phyloP scores from a whole-genome alignment of 2,329 filamentous ascomycete species.

The Sordariomycetes sp. region DNA sequence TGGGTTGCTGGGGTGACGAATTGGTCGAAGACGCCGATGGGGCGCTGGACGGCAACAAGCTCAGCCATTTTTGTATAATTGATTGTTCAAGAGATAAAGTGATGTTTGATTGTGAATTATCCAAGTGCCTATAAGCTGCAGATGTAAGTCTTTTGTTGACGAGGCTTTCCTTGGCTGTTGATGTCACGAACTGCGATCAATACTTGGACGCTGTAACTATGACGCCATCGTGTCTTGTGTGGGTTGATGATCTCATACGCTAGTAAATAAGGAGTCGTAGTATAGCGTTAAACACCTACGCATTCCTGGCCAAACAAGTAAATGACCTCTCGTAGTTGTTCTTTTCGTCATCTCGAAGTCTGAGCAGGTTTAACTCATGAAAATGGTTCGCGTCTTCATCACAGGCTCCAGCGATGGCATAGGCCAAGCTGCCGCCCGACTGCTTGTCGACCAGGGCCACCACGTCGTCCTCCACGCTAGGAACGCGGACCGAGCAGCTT shows the following conservation, averaged over 20 bases:
- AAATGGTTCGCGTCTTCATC: constrained; percentile 14
- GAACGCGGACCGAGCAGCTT: constrained; percentile 10
- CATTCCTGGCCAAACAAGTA: too few species aligned
- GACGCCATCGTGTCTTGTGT: too few species aligned
- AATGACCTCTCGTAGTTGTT: too few species aligned
- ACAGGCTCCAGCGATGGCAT: constrained; percentile 15
- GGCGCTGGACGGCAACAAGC: constrained; percentile 18
- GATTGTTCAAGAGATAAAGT: background rate
- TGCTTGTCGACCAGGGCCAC: constrained; percentile 11
- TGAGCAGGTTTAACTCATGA: too few species aligned
- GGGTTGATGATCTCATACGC: too few species aligned
- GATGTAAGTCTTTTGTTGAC: too few species aligned
- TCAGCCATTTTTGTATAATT: constrained; percentile 5
- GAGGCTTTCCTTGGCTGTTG: too few species aligned
- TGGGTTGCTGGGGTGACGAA: constrained; percentile 27
- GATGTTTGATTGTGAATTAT: background rate
- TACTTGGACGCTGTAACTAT: too few species aligned
- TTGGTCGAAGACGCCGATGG: constrained; percentile 28
- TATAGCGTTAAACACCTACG: too few species aligned
- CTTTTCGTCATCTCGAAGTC: too few species aligned
- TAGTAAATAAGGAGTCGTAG: too few species aligned
- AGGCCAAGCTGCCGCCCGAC: constrained; percentile 12
- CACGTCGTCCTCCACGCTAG: constrained; percentile 13
- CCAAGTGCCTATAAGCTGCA: background rate
- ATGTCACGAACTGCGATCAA: too few species aligned